A percentile compares a stretch with the other conserved stretches of the same genome.
phyloP scores from a whole-genome alignment of 768 basidiomycete genomes.

The Lentinula sp. region DNA sequence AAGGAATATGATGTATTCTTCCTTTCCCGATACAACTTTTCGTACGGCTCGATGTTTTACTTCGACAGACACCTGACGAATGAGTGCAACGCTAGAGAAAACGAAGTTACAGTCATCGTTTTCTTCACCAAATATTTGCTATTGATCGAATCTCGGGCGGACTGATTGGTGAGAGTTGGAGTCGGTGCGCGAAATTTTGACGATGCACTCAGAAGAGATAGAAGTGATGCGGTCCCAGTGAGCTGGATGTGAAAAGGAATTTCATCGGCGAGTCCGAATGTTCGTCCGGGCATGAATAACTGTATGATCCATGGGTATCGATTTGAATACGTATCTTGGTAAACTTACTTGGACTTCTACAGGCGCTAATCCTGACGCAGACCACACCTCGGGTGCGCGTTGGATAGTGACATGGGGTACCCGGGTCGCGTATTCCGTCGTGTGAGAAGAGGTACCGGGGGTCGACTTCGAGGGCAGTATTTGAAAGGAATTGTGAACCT shows the following conservation, averaged over 20 bases:
- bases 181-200: background rate
- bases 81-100: background rate
- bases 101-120: background rate
- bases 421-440: background rate
- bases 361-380: background rate
- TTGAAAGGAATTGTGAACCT: slow-evolving; percentile 8
- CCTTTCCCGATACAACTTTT: background rate
- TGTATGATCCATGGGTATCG: slow-evolving; percentile 13
- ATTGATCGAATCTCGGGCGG: background rate
- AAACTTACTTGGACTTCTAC: slow-evolving; percentile 6
- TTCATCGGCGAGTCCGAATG: slow-evolving; percentile 46
- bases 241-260: slow-evolving; percentile 67
- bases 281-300: slow-evolving; percentile 57
- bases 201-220: background rate
- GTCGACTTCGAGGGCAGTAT: slow-evolving; percentile 6
- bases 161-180: background rate
- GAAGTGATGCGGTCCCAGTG: slow-evolving; percentile 29
- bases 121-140: background rate
- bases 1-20: background rate
- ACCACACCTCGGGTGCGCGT: slow-evolving; percentile 9
- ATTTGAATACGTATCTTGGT: background rate
- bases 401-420: slow-evolving; percentile 1
- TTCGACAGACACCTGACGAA: background rate
- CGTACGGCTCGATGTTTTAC: background rate
- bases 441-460: slow-evolving; percentile 3